Evolutionary conservation across 2,329 filamentous ascomycete genomes (phyloP), one percentile per base, ranked within the genome.

Genomic region (Whalleya microplaca): DNA sequence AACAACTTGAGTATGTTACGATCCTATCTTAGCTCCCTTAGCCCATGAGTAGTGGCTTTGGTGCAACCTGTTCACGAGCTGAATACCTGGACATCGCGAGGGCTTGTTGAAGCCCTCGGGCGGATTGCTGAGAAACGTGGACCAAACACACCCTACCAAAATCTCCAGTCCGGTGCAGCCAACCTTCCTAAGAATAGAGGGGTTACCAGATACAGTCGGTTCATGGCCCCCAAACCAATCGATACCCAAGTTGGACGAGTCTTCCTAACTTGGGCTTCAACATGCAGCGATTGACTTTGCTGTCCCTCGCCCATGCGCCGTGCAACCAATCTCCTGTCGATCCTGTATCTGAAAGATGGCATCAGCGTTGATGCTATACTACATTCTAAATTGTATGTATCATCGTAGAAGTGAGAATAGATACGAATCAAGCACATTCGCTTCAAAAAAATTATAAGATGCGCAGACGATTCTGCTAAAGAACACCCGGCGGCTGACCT

Each of bases 281-380:
- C 32, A 37, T 37, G 32, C 32, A 37, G 32, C 32, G 32, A 37
- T 14, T 37, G 32, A 37, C 32, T 37, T 37, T 16, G 32, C 32
- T 37, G 32, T 37, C 32, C 23, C 32, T 40, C 18, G 48, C 48
- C 48, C 43, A 37, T 37, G 41, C 21, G 41, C 21, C 9, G 48
- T 29, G 18, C 41, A 12, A 40, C 21, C 41, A 20, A 41, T 51
- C 48, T 44, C 41, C 48, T 51, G 48, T 44, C 41, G 48, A 51
- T 51, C 48, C 44, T 21, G 41, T 23, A 18, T 23, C 48, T 23
- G 20, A 19, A 32, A 32, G 21, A 47, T 19, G 10, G 23, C 23
- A 46, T 21, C 23, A 21, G 29, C 9, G 10, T 29, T 29, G n/a
- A 19, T 29, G n/a, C 21, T 29, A 46, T 46, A 21, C 32, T 37